These are phyloP conservation scores for Fraxinus anomala DNA, from an alignment of 257 asterid genomes.

Conservation along the genomic window DNA sequence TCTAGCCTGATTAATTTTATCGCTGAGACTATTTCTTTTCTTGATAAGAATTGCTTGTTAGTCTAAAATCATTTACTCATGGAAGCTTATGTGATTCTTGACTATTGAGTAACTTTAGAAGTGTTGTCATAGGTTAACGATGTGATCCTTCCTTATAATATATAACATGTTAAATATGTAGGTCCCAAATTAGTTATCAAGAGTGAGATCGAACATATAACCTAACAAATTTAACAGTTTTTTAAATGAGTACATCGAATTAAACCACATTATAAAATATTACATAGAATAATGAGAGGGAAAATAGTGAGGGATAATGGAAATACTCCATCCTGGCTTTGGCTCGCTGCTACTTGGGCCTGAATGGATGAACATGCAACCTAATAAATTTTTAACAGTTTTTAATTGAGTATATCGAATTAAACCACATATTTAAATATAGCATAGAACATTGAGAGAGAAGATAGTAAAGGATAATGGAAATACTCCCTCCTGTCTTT, in stretches of 20 bases:
- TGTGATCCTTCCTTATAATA: neutral
- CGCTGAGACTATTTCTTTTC: neutral
- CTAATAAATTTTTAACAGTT: too few relatives aligned
- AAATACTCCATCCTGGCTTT: neutral
- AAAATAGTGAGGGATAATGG: neutral
- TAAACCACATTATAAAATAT: neutral
- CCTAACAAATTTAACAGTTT: neutral
- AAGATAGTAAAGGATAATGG: neutral
- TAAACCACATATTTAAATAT: too few relatives aligned
- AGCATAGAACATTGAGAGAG: neutral
- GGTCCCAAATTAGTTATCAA: neutral
- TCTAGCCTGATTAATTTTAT: neutral
- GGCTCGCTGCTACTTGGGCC: neutral
- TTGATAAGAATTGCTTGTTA: neutral
- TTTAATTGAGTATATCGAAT: too few relatives aligned
- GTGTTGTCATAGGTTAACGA: neutral
- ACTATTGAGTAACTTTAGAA: neutral
- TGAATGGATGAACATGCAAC: neutral
- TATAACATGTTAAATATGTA: neutral
- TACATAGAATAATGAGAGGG: neutral
- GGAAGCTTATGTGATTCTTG: constrained; percentile 4
- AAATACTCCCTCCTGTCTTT: neutral
- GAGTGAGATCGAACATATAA: neutral
- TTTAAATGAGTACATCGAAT: neutral
- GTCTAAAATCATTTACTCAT: neutral